Base-by-base conservation (phyloP, 2,329 filamentous ascomycete genomes). In the Fusarium odoratissimum region DNA sequence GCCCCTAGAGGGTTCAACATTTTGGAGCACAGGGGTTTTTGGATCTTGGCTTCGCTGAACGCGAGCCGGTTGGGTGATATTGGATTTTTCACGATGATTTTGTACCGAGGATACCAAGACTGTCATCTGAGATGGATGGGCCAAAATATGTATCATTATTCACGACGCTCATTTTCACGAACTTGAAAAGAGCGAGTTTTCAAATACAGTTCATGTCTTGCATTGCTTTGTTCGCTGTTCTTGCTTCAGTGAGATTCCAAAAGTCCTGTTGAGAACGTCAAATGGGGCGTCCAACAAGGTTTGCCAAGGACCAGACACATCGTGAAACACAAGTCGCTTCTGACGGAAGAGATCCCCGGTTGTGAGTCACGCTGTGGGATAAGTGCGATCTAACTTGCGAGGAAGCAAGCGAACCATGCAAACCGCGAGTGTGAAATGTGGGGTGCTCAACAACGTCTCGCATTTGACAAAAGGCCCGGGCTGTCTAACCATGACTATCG, bases 141-240 rank as follows among this genome's bases (percentile, higher is more conserved):
- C 42, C 56, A 65, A 65, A 66, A 71, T 51, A 45, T 80, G 76
- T 79, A 80, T 69, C 70, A 75, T 45, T 75, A 80, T 79, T 79
- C 77, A 77, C 68, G 58, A 77, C 75, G 64, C 71, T 80, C 71
- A 54, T 71, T 78, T 65, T 48, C 40, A 60, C 38, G 42, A 63
- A 61, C 58, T 66, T 56, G 52, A 69, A 68, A 31, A 69, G 59
- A 58, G 49, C 56, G 45, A 66, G 44, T 49, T 55, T 69, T 54
- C 44, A 66, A 67, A 56, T 45, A 33, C 33, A 54, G 8, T 60
- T 57, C 17, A 52, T 55, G 49, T 33, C 56, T 52, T 49, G 33
- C 33, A 64, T 30, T 28, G 41, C 44, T 33, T 35, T 45, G n/a
- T 28, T 41, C n/a, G 33, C 58, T 56, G 13, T 33, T 42, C 19